phyloP scores from a whole-genome alignment of 2,329 filamentous ascomycete genomes.

The Penicillium sp. region DNA sequence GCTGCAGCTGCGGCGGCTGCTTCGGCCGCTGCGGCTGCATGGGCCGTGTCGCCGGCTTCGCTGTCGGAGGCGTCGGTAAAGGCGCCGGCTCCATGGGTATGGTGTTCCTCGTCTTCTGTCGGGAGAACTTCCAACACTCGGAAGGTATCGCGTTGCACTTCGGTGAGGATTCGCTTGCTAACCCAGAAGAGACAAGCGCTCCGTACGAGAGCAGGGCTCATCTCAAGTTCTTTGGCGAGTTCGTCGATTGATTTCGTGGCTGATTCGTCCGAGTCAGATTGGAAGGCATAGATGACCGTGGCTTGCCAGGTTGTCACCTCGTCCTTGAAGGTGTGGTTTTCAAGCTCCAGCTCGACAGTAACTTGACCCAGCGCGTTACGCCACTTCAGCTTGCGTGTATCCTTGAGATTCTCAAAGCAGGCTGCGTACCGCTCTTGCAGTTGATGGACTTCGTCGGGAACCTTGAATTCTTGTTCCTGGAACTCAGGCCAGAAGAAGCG shows the following conservation, averaged over 20 bases:
- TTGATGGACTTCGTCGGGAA: slow-evolving; percentile 45
- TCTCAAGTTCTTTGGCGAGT: slow-evolving; percentile 50
- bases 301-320: slow-evolving; percentile 82
- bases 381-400: slow-evolving; percentile 83
- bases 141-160: slow-evolving; percentile 51
- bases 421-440: slow-evolving; percentile 68
- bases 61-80: slow-evolving; percentile 17
- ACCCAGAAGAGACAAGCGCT: slow-evolving; percentile 61
- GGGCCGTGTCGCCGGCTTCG: slow-evolving; percentile 27
- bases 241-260: slow-evolving; percentile 42
- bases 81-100: slow-evolving; percentile 19
- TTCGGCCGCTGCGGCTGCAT: slow-evolving; percentile 40
- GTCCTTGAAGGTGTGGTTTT: slow-evolving; percentile 68
- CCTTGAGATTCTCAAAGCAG: slow-evolving; percentile 75
- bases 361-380: slow-evolving; percentile 76
- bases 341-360: slow-evolving; percentile 73
- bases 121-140: slow-evolving; percentile 55
- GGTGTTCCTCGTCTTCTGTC: slow-evolving; percentile 28
- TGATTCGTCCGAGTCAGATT: slow-evolving; percentile 41
- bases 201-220: slow-evolving; percentile 55
- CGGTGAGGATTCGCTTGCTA: slow-evolving; percentile 52
- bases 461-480: slow-evolving; percentile 51
- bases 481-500: slow-evolving; percentile 90
- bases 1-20: slow-evolving; percentile 43
- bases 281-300: slow-evolving; percentile 80